Evolutionary conservation across 164 flowering plant species (phyloP), one percentile per base, ranked within the genome.

Genomic region (Dillenia turbinata): DNA sequence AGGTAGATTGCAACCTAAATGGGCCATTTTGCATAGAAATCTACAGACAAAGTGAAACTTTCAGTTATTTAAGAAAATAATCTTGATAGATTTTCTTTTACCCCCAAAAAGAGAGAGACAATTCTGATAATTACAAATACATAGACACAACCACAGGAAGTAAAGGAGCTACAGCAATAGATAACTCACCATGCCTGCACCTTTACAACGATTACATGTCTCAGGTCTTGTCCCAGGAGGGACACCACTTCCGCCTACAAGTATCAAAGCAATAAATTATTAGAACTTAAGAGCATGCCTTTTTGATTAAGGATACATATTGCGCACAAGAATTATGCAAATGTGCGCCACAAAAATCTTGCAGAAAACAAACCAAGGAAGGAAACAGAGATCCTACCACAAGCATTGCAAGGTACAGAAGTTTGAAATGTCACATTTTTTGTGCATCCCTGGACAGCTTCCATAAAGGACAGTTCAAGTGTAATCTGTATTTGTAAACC

Each of bases 221-320:
- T 91, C 94, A 49, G 96, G 97, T 64, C 71, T 84, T 6, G 91
- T 85, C 64, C 99, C 99, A 75, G 97, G 96, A 72, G 97, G 97
- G 57, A 94, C 97, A 62, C 99, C 99, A 67, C 80, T 70, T 58
- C 97, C 99, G 77, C 87, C 99, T 94, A 73, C 51, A 70, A 73
- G 67, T 7, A 33, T 33, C 40, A 5, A 33, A 33, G 40, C 40
- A 33, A 33, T 33, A 33, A 33, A 33, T 33, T 33, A 33, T 4
- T 33, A 33, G 7, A 33, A 33, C 40, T 33, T 26, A 19, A 19
- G 22, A 19, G 22, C 22, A 19, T 19, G 22, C 33, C 5, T 33
- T 4, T 33, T 33, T 33, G 40, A 33, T 33, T 33, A 5, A 33
- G 40, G 40, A 33, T 33, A 33, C 40, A 5, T 33, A 33, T 33